These are phyloP conservation scores for Chenopodium berlandieri DNA, from an alignment of 148 eudicot species.

Conservation along the genomic window DNA sequence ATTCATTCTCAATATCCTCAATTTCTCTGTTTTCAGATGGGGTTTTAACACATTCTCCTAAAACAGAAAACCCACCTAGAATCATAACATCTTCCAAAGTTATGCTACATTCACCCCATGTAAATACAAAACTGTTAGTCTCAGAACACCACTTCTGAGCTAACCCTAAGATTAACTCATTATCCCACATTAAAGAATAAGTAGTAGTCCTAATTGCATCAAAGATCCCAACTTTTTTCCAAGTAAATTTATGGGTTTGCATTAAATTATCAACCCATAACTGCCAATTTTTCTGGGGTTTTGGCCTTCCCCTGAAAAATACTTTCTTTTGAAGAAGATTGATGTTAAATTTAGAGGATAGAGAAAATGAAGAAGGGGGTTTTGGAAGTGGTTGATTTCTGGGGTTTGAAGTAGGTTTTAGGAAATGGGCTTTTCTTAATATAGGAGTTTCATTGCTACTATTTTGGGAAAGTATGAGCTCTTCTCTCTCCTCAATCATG, in stretches of 20 bases:
- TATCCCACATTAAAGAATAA: slow-evolving; percentile 17
- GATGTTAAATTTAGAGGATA: background rate
- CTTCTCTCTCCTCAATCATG: slow-evolving; percentile 19
- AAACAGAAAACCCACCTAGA: slow-evolving; percentile 34
- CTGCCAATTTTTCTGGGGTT: slow-evolving; percentile 7
- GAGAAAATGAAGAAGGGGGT: background rate
- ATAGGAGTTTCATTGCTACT: background rate
- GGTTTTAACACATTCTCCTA: slow-evolving; percentile 15
- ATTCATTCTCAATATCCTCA: background rate
- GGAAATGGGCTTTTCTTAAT: slow-evolving; percentile 11
- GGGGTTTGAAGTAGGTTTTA: slow-evolving; percentile 15
- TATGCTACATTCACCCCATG: slow-evolving; percentile 36
- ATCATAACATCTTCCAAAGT: slow-evolving; percentile 42
- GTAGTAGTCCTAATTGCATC: slow-evolving; percentile 23
- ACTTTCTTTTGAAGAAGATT: background rate
- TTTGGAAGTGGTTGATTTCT: background rate
- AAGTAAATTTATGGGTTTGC: background rate
- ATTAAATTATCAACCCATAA: slow-evolving; percentile 17
- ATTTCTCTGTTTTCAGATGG: background rate
- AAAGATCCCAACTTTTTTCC: slow-evolving; percentile 29
- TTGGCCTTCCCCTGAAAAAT: slow-evolving; percentile 1
- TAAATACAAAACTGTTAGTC: slow-evolving; percentile 28
- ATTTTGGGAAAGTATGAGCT: slow-evolving; percentile 10
- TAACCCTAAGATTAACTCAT: slow-evolving; percentile 25
- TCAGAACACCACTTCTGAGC: slow-evolving; percentile 36